A percentile compares a stretch with the other conserved stretches of the same genome.
These are phyloP conservation scores for Theileria orientalis DNA, from an alignment of 169 alveolate genomes.

Conservation along the genomic window DNA sequence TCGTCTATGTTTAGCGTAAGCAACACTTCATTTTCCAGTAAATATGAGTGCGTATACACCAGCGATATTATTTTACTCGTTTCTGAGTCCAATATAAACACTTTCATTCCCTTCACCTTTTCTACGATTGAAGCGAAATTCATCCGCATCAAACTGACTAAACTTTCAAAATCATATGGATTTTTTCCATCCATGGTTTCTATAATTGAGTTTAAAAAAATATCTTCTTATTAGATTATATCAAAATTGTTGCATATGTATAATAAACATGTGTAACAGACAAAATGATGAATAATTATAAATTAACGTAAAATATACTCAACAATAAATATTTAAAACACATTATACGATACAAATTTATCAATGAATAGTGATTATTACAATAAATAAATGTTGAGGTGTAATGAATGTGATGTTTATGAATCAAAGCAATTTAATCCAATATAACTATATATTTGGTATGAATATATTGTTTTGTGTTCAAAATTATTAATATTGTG, in stretches of 20 bases:
- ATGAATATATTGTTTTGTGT: no score
- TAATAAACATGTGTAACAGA: background rate
- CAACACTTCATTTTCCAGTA: slow-evolving; percentile 88
- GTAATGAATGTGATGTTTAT: no score
- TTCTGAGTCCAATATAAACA: slow-evolving; percentile 88
- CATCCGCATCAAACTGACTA: slow-evolving; percentile 64
- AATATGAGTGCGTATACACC: slow-evolving; percentile 86
- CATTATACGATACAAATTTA: no score
- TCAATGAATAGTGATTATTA: no score
- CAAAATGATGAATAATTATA: background rate
- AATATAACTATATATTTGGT: no score
- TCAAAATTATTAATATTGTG: no score
- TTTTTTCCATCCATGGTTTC: slow-evolving; percentile 34
- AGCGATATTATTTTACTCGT: slow-evolving; percentile 88
- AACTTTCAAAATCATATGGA: slow-evolving; percentile 68
- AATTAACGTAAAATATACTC: background rate
- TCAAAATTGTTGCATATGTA: no score
- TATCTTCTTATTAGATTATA: slow-evolving; percentile 3
- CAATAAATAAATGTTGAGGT: no score
- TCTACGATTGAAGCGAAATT: slow-evolving; percentile 68
- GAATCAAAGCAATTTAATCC: no score
- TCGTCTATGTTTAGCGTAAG: slow-evolving; percentile 88
- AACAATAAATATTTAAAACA: no score
- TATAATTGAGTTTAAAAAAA: slow-evolving; percentile 15
- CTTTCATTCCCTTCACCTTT: slow-evolving; percentile 80